Conservation (phyloP, 2,329 filamentous ascomycete species). For the Beauveria sp. region DNA sequence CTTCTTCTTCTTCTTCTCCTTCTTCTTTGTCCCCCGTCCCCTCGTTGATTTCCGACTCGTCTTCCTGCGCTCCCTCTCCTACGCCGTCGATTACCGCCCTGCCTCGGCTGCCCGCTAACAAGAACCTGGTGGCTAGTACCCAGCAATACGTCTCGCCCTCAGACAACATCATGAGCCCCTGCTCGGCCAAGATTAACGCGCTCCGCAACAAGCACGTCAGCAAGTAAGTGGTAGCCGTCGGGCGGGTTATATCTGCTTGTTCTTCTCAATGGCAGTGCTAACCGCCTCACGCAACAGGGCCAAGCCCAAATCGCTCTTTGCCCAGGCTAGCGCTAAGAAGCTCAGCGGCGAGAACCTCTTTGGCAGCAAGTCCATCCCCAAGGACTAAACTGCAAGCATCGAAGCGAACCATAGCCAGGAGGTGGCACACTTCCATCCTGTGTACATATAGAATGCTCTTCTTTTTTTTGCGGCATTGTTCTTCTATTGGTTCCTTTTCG, state of each 20-base stretch:
- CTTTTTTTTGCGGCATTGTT: neutral
- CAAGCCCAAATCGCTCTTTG: slow-evolving; percentile 62
- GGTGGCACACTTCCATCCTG: neutral
- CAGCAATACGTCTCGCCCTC: slow-evolving; percentile 70
- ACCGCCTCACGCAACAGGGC: slow-evolving; percentile 32
- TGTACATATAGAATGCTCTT: slow-evolving; percentile 9
- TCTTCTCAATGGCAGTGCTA: neutral
- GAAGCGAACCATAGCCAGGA: neutral
- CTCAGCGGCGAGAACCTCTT: slow-evolving; percentile 40
- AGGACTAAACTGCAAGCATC: slow-evolving; percentile 16
- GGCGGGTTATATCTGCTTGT: too few relatives aligned
- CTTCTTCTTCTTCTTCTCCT: neutral
- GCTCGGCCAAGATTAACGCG: slow-evolving; percentile 72
- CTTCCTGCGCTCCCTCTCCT: slow-evolving; percentile 12
- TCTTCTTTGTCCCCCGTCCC: neutral
- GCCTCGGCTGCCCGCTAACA: slow-evolving; percentile 10
- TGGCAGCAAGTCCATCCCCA: slow-evolving; percentile 28
- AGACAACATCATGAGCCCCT: slow-evolving; percentile 84
- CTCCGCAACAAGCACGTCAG: slow-evolving; percentile 72
- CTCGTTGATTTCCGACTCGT: neutral
- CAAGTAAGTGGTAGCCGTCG: slow-evolving; percentile 50
- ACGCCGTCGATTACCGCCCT: slow-evolving; percentile 6
- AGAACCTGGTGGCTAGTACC: slow-evolving; percentile 21
- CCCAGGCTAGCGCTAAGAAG: slow-evolving; percentile 57
- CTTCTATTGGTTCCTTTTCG: neutral